Evolutionary conservation across 495 filamentous ascomycete genomes (phyloP).

Genomic region (Jackrogersella minutella): DNA sequence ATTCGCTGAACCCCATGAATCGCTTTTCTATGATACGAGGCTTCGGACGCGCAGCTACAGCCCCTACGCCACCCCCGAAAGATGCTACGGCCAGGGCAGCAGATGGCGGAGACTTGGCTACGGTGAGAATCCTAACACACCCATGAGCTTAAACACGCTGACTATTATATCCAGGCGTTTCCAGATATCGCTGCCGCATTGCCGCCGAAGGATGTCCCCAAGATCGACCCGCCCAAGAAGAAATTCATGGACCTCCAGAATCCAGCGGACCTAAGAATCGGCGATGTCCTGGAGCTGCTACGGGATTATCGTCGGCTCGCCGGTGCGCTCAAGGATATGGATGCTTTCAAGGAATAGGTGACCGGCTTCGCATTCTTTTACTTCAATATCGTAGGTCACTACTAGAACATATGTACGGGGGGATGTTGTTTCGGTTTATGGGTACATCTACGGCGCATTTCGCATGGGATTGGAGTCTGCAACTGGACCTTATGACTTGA

Average conservation of each 20-base stretch:
- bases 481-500: not conserved
- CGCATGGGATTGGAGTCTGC: constrained; percentile 27
- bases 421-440: not conserved
- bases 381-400: not conserved
- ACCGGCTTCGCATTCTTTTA: not conserved
- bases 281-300: constrained; percentile 82
- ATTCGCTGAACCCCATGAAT: constrained; percentile 83
- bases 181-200: constrained; percentile 64
- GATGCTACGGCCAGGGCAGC: constrained; percentile 36
- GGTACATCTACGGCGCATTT: constrained; percentile 19
- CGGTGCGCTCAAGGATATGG: constrained; percentile 67
- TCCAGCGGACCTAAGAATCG: constrained; percentile 78
- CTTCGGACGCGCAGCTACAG: constrained; percentile 67
- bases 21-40: constrained; percentile 74
- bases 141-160: not conserved
- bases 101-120: constrained; percentile 60
- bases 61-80: constrained; percentile 45
- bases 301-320: constrained; percentile 89
- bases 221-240: constrained; percentile 74
- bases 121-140: constrained; percentile 44
- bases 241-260: constrained; percentile 83
- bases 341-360: constrained; percentile 59
- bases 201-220: constrained; percentile 59
- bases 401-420: not conserved
- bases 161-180: constrained; percentile 56